Evolutionary conservation across 139 green algal genomes (phyloP).

Genomic region (Medakamo hakoo): DNA sequence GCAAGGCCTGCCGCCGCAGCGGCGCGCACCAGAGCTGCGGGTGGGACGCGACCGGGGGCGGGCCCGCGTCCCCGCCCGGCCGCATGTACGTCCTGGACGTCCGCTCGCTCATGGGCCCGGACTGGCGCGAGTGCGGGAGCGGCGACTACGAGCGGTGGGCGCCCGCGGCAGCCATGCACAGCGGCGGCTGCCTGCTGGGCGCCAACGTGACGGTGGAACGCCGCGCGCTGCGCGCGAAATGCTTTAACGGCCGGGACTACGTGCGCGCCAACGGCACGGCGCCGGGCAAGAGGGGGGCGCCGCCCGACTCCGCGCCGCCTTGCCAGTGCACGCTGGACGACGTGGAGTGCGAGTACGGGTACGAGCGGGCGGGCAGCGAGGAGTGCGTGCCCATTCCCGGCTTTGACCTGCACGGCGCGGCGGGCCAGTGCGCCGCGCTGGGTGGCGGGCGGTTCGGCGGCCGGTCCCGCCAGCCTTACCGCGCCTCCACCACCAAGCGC

Average conservation of each 20-base stretch:
- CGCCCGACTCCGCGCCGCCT: slow-evolving; percentile 5
- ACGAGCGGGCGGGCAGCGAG: slow-evolving; percentile 7
- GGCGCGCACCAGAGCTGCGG: slow-evolving; percentile 27
- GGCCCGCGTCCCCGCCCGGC: slow-evolving; percentile 13
- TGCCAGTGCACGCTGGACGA: slow-evolving; percentile 42
- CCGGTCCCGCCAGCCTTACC: slow-evolving; percentile 8
- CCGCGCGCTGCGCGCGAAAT: slow-evolving; percentile 26
- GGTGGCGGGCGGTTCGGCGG: neutral
- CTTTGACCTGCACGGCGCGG: neutral
- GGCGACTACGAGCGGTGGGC: slow-evolving; percentile 31
- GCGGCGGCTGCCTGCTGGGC: slow-evolving; percentile 22
- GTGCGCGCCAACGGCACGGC: slow-evolving; percentile 10
- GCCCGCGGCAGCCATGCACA: neutral
- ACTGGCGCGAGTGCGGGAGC: slow-evolving; percentile 25
- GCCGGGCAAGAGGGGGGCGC: too few species aligned
- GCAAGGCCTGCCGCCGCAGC: slow-evolving; percentile 38
- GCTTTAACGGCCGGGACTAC: slow-evolving; percentile 48
- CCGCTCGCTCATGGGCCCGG: slow-evolving; percentile 17
- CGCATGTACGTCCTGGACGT: slow-evolving; percentile 56
- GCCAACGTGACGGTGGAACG: slow-evolving; percentile 20
- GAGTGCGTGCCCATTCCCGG: slow-evolving; percentile 10
- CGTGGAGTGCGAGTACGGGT: slow-evolving; percentile 64
- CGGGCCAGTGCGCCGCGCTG: neutral
- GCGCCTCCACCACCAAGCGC: slow-evolving; percentile 11
- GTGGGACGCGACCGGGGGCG: too few species aligned